Evolutionary conservation across 1,139 yeast species (phyloP).

Genomic region (Magnusiomyces ingens): DNA sequence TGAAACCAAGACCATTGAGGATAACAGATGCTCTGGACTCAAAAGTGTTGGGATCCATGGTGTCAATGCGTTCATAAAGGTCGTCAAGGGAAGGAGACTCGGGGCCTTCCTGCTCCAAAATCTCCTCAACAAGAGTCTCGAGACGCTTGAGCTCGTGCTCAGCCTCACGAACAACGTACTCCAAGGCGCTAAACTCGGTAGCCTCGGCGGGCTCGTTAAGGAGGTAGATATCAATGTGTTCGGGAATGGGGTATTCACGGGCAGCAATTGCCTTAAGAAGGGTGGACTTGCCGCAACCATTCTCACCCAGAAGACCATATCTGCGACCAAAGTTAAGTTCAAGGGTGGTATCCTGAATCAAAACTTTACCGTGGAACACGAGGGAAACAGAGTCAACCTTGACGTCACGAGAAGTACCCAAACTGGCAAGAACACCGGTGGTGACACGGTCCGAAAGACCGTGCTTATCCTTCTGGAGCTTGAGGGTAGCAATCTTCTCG

Average conservation of each 20-base stretch:
- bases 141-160: slow-evolving; percentile 84
- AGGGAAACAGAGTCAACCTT: slow-evolving; percentile 85
- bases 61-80: slow-evolving; percentile 90
- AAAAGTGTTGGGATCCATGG: slow-evolving; percentile 91
- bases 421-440: slow-evolving; percentile 91
- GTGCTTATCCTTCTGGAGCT: slow-evolving; percentile 86
- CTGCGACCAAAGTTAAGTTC: slow-evolving; percentile 97
- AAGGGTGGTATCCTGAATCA: slow-evolving; percentile 82
- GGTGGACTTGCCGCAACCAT: slow-evolving; percentile 99
- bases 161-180: slow-evolving; percentile 96
- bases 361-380: slow-evolving; percentile 94
- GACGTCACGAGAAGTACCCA: slow-evolving; percentile 87
- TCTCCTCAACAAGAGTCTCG: slow-evolving; percentile 86
- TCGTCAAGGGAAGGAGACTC: slow-evolving; percentile 83
- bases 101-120: slow-evolving; percentile 88
- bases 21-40: slow-evolving; percentile 96
- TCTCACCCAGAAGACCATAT: slow-evolving; percentile 86
- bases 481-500: slow-evolving; percentile 74
- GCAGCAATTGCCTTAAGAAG: slow-evolving; percentile 89
- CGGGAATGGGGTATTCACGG: slow-evolving; percentile 94
- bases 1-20: slow-evolving; percentile 96
- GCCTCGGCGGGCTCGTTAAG: slow-evolving; percentile 98
- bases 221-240: slow-evolving; percentile 79
- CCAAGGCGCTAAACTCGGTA: slow-evolving; percentile 83
- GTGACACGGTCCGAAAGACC: slow-evolving; percentile 96